Conservation (phyloP, 805 yeast species). For the Sungouiella blattae region DNA sequence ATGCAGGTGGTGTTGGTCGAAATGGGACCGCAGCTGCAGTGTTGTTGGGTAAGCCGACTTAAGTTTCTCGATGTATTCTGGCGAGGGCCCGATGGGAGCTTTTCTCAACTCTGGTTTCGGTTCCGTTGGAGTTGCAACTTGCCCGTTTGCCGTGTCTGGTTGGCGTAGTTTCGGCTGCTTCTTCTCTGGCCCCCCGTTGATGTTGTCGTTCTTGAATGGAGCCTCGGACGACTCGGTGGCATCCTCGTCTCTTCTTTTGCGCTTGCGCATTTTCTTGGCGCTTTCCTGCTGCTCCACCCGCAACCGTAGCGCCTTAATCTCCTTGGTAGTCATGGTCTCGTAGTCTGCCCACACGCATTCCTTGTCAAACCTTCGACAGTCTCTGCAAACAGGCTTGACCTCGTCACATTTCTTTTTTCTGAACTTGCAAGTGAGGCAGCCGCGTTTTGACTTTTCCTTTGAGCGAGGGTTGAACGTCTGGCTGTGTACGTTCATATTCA, state of each 20-base stretch:
- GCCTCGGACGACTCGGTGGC: not conserved
- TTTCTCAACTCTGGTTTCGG: too few species aligned
- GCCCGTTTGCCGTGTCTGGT: not conserved
- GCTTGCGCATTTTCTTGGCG: constrained; percentile 38
- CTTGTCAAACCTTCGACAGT: constrained; percentile 44
- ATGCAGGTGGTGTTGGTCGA: too few species aligned
- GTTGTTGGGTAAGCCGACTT: not conserved
- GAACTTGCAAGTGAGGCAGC: constrained; percentile 66
- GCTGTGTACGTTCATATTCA: too few species aligned
- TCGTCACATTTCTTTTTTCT: constrained; percentile 61
- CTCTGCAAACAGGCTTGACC: constrained; percentile 46
- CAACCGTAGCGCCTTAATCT: constrained; percentile 30
- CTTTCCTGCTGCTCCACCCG: constrained; percentile 40
- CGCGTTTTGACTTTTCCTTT: constrained; percentile 41
- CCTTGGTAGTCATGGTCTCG: constrained; percentile 38
- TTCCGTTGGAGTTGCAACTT: too few species aligned
- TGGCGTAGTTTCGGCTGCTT: too few species aligned
- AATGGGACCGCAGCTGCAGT: not conserved
- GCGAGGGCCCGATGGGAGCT: not conserved
- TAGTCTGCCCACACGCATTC: constrained; percentile 47
- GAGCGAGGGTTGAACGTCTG: too few species aligned
- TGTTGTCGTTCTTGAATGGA: not conserved
- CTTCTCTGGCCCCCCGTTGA: too few species aligned
- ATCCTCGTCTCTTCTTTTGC: constrained; percentile 18
- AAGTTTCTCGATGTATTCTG: not conserved